Conservation (phyloP, 164 flowering plant species). For the Nymphaea thermarum region DNA sequence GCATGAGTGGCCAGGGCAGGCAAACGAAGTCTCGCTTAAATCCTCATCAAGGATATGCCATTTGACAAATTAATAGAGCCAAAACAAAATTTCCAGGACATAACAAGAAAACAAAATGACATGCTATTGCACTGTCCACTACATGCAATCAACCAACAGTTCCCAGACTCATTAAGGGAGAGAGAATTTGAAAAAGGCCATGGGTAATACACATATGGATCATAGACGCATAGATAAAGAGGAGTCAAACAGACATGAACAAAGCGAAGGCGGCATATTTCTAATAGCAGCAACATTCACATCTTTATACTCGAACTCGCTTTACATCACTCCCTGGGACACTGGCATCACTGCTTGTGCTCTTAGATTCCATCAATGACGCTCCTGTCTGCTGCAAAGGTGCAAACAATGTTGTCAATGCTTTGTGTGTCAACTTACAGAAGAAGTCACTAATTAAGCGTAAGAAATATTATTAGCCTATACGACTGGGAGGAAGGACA, state of each 20-base stretch:
- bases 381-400: neutral
- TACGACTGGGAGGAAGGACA: neutral
- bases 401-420: neutral
- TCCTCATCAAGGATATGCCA: neutral
- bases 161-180: neutral
- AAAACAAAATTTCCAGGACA: neutral
- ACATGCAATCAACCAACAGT: neutral
- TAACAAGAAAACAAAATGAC: neutral
- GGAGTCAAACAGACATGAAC: neutral
- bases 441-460: neutral
- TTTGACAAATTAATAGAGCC: neutral
- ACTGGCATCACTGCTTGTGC: slow-evolving; percentile 39
- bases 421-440: too few species aligned
- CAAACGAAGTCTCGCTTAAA: too few species aligned
- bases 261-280: neutral
- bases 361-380: slow-evolving; percentile 3
- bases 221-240: neutral
- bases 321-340: slow-evolving; percentile 74
- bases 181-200: neutral
- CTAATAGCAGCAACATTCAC: neutral
- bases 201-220: neutral
- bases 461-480: neutral
- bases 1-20: too few species aligned
- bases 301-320: slow-evolving; percentile 24
- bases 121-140: neutral